These are phyloP conservation scores for Cryptosporidium meleagridis DNA, from an alignment of 169 alveolate genomes.

Conservation along the genomic window DNA sequence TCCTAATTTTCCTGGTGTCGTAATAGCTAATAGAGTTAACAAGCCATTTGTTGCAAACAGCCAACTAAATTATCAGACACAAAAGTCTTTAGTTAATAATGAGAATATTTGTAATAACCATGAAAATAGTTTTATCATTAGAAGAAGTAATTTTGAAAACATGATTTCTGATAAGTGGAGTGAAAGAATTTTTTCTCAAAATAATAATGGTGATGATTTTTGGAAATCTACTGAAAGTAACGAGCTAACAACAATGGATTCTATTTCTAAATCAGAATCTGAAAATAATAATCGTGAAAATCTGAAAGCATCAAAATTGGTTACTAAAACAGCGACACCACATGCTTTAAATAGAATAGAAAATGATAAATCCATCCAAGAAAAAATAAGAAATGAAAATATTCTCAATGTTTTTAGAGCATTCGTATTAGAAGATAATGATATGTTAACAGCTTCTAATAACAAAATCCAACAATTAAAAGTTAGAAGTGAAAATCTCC, in stretches of 20 bases:
- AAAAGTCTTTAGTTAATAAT: neutral
- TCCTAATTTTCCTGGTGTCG: slow-evolving; percentile 69
- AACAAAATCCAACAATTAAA: neutral
- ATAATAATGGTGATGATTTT: slow-evolving; percentile 7
- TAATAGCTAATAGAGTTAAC: slow-evolving; percentile 25
- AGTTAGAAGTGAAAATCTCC: neutral
- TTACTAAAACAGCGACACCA: neutral
- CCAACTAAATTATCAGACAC: neutral
- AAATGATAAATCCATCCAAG: neutral
- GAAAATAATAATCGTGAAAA: neutral
- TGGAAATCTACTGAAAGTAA: slow-evolving; percentile 26
- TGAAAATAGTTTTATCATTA: neutral
- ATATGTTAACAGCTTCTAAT: neutral
- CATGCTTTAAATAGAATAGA: neutral
- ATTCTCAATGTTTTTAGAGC: slow-evolving; percentile 69
- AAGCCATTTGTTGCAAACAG: neutral
- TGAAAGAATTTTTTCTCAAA: slow-evolving; percentile 32
- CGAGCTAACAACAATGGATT: neutral
- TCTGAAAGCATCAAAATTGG: neutral
- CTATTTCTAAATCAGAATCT: neutral
- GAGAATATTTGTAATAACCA: slow-evolving; percentile 7
- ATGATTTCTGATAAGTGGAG: slow-evolving; percentile 25
- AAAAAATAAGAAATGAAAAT: slow-evolving; percentile 22
- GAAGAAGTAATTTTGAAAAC: neutral
- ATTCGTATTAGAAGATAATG: slow-evolving; percentile 42